phyloP scores from a whole-genome alignment of 2,329 filamentous ascomycete genomes.

The Dissoconium aciculare region DNA sequence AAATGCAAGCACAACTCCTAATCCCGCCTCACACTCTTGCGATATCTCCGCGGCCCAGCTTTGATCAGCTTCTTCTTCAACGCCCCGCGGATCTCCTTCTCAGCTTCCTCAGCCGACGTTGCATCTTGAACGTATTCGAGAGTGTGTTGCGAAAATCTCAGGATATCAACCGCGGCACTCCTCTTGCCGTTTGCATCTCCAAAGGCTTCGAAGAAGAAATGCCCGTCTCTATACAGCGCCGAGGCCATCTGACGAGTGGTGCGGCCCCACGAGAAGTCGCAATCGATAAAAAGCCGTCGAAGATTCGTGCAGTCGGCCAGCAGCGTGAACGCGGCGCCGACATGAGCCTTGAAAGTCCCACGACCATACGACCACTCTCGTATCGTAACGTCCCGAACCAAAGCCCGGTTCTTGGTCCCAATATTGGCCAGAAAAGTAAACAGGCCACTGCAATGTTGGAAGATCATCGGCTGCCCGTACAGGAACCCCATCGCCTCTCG shows the following conservation, averaged over 20 bases:
- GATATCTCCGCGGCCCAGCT: too few species aligned
- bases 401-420: neutral
- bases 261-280: neutral
- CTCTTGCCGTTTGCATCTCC: neutral
- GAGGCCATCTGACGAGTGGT: neutral
- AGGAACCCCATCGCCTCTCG: neutral
- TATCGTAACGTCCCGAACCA: neutral
- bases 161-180: too few species aligned
- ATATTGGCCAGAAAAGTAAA: neutral
- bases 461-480: neutral
- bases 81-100: too few species aligned
- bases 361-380: neutral
- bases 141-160: too few species aligned
- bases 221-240: neutral
- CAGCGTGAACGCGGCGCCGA: neutral
- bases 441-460: neutral
- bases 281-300: neutral
- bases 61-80: too few species aligned
- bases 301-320: neutral
- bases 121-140: too few species aligned
- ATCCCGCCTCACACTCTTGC: too few species aligned
- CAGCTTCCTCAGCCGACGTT: too few species aligned
- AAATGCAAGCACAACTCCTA: too few species aligned
- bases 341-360: neutral
- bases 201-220: neutral